Evolutionary conservation across 257 asterid species (phyloP).

Genomic region (Cordia subcordata): DNA sequence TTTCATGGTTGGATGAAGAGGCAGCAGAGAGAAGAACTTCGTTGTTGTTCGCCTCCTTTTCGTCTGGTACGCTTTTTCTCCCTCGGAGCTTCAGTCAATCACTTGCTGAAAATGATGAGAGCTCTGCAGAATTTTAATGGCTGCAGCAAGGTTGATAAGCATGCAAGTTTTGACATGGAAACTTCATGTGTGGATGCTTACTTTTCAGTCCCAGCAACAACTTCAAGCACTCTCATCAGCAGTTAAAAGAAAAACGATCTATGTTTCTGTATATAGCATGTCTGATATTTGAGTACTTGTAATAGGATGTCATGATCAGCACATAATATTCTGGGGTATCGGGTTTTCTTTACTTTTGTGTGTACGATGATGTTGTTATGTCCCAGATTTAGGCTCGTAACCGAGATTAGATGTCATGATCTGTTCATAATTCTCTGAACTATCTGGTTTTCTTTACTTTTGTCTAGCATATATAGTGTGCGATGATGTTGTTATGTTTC

Average conservation of each 20-base stretch:
- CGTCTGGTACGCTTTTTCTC: background rate
- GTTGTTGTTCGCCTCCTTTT: background rate
- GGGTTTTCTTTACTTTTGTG: no score
- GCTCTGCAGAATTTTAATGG: background rate
- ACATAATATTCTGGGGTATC: no score
- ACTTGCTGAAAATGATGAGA: background rate
- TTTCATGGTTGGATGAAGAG: background rate
- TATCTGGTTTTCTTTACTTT: no score
- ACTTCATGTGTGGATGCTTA: constrained; percentile 18
- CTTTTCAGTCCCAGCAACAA: constrained; percentile 18
- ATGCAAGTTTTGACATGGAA: background rate
- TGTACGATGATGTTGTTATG: no score
- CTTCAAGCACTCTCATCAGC: background rate
- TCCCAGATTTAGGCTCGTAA: no score
- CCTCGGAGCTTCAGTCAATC: background rate
- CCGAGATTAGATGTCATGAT: no score
- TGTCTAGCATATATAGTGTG: no score
- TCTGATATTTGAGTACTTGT: no score
- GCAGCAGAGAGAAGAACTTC: background rate
- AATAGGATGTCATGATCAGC: no score
- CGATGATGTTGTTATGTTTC: no score
- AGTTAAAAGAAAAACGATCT: background rate
- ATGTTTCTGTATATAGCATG: background rate
- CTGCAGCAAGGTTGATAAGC: background rate
- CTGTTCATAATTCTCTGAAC: no score